Conservation (phyloP, 1,139 yeast genomes). For the Hemisphaericaspora xylofermentans region DNA sequence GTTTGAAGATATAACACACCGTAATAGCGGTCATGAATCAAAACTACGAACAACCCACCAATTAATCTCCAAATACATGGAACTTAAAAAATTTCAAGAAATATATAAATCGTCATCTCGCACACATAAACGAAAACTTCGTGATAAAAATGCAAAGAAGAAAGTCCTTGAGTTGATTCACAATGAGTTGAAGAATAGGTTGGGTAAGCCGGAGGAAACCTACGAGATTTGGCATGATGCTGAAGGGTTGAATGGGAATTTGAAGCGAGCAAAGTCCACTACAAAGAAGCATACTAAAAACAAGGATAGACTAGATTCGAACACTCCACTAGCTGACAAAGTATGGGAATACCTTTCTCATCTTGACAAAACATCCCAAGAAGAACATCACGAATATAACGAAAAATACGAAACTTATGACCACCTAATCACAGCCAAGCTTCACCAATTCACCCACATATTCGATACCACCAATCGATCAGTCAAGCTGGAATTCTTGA, state of each 20-base stretch:
- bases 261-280: slow-evolving; percentile 8
- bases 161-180: slow-evolving; percentile 16
- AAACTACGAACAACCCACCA: slow-evolving; percentile 8
- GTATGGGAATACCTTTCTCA: slow-evolving; percentile 12
- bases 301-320: slow-evolving; percentile 7
- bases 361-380: slow-evolving; percentile 12
- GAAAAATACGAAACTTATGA: slow-evolving; percentile 10
- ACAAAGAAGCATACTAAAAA: slow-evolving; percentile 6
- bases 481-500: slow-evolving; percentile 24
- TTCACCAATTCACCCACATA: slow-evolving; percentile 17
- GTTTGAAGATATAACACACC: slow-evolving; percentile 23
- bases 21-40: slow-evolving; percentile 10
- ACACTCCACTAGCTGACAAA: slow-evolving; percentile 7
- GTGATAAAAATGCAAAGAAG: slow-evolving; percentile 16
- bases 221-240: slow-evolving; percentile 38
- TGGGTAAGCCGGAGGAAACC: slow-evolving; percentile 34
- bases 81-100: slow-evolving; percentile 15
- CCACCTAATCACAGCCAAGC: slow-evolving; percentile 12
- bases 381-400: slow-evolving; percentile 12
- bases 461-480: slow-evolving; percentile 24
- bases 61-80: slow-evolving; percentile 21
- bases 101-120: slow-evolving; percentile 10
- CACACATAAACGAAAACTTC: slow-evolving; percentile 10
- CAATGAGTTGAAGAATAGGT: slow-evolving; percentile 15
- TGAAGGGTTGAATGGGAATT: slow-evolving; percentile 9